phyloP scores from a whole-genome alignment of 352 stramenopile genomes.

The Pythium oligandrum region DNA sequence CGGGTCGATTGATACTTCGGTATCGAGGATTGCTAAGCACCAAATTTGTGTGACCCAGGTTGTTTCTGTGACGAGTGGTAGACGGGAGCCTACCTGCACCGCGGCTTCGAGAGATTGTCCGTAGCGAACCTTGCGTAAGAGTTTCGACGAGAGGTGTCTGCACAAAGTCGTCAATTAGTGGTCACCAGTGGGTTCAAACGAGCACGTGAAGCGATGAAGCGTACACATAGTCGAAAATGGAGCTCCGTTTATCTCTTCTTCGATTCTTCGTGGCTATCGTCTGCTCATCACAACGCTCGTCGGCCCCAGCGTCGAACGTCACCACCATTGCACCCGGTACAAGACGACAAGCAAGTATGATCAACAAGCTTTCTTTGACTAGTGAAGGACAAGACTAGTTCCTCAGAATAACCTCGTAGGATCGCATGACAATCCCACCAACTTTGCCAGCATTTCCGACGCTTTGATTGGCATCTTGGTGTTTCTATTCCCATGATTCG shows the following conservation, averaged over 20 bases:
- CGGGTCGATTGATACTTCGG: too few relatives aligned
- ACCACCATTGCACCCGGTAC: constrained; percentile 10
- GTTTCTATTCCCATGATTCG: too few relatives aligned
- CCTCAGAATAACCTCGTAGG: too few relatives aligned
- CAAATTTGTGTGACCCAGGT: too few relatives aligned
- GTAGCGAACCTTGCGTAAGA: constrained; percentile 56
- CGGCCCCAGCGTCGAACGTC: constrained; percentile 9
- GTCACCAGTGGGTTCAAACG: not conserved
- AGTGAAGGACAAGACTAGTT: too few relatives aligned
- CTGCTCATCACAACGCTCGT: constrained; percentile 9
- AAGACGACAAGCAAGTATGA: too few relatives aligned
- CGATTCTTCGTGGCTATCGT: constrained; percentile 28
- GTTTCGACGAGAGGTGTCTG: constrained; percentile 43
- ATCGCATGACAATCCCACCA: too few relatives aligned
- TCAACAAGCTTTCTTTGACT: too few relatives aligned
- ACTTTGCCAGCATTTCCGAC: too few relatives aligned
- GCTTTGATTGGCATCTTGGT: too few relatives aligned
- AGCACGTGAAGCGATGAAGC: constrained; percentile 3
- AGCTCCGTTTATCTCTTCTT: constrained; percentile 24
- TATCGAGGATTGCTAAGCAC: too few relatives aligned
- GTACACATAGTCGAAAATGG: constrained; percentile 71
- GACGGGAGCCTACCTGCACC: constrained; percentile 19
- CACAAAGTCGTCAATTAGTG: not conserved
- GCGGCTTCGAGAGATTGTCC: constrained; percentile 43
- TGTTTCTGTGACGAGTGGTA: too few relatives aligned